Conservation (phyloP, 371 early-diverging fungal genomes). For the Sporodiniella umbellata region DNA sequence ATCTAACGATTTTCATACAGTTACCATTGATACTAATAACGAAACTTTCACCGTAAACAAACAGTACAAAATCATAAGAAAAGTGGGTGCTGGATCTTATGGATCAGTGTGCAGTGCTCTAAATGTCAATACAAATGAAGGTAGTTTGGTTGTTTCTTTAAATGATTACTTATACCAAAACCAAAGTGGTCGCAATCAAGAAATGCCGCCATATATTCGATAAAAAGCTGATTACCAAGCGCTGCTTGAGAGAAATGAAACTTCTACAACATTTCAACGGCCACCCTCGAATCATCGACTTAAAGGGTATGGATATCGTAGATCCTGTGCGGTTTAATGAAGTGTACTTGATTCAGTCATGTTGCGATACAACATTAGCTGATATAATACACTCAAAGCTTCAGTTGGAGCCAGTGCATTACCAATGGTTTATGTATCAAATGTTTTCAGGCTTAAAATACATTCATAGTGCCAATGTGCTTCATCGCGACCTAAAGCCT, state of each 20-base stretch:
- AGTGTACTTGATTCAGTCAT: slow-evolving; percentile 59
- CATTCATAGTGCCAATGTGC: slow-evolving; percentile 87
- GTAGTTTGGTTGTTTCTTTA: slow-evolving; percentile 10
- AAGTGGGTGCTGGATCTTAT: slow-evolving; percentile 90
- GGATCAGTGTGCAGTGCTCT: slow-evolving; percentile 78
- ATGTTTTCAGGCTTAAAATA: slow-evolving; percentile 84
- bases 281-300: slow-evolving; percentile 74
- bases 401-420: slow-evolving; percentile 83
- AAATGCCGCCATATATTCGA: slow-evolving; percentile 71
- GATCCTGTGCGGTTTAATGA: slow-evolving; percentile 68
- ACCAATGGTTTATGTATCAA: slow-evolving; percentile 92
- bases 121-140: slow-evolving; percentile 28
- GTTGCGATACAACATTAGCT: slow-evolving; percentile 92
- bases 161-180: not conserved
- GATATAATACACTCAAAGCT: slow-evolving; percentile 87
- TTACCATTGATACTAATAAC: slow-evolving; percentile 35
- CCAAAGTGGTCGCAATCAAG: slow-evolving; percentile 71
- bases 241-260: slow-evolving; percentile 73
- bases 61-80: slow-evolving; percentile 75
- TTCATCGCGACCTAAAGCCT: slow-evolving; percentile 91
- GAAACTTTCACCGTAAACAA: slow-evolving; percentile 57
- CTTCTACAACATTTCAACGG: slow-evolving; percentile 75
- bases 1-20: slow-evolving; percentile 28
- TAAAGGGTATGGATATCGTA: slow-evolving; percentile 69
- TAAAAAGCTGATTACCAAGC: slow-evolving; percentile 67